A percentile compares a stretch with the other conserved stretches of the same genome.
These are phyloP conservation scores for Lumnitzera racemosa DNA, from an alignment of 345 rosid species.

Conservation along the genomic window DNA sequence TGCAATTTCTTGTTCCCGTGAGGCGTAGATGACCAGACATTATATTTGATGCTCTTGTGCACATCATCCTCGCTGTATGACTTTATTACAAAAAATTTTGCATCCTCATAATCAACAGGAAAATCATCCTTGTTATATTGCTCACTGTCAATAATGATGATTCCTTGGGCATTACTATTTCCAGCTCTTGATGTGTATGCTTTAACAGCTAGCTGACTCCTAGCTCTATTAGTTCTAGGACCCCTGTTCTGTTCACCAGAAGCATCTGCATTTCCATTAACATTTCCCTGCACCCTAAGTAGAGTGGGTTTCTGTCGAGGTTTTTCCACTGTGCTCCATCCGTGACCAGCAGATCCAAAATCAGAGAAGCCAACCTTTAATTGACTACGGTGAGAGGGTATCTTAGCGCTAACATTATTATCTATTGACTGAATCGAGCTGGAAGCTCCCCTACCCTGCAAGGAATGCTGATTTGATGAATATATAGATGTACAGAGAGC, in stretches of 20 bases:
- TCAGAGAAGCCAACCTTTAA: constrained; percentile 40
- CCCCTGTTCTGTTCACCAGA: constrained; percentile 57
- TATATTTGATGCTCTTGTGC: constrained; percentile 94
- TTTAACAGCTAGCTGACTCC: constrained; percentile 52
- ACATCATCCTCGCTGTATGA: constrained; percentile 98
- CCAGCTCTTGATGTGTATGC: constrained; percentile 62
- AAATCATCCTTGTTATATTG: constrained; percentile 78
- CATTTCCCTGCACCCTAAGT: constrained; percentile 27
- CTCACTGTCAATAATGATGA: constrained; percentile 48
- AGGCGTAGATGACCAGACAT: constrained; percentile 91
- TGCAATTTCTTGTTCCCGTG: constrained; percentile 94
- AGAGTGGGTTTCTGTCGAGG: constrained; percentile 34
- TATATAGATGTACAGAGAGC: not conserved
- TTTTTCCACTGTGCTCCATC: constrained; percentile 32
- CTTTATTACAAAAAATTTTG: constrained; percentile 83
- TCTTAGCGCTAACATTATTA: constrained; percentile 37
- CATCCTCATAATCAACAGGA: constrained; percentile 41
- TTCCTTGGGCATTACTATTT: constrained; percentile 46
- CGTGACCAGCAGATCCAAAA: constrained; percentile 29
- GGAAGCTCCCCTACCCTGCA: constrained; percentile 56
- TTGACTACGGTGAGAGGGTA: constrained; percentile 33
- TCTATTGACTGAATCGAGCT: constrained; percentile 32
- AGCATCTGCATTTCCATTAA: constrained; percentile 29
- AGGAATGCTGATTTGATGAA: not conserved
- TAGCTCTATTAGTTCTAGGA: constrained; percentile 45